Evolutionary conservation across 345 rosid species (phyloP), one percentile per base, ranked within the genome.

Genomic region (Populus pruinosa): DNA sequence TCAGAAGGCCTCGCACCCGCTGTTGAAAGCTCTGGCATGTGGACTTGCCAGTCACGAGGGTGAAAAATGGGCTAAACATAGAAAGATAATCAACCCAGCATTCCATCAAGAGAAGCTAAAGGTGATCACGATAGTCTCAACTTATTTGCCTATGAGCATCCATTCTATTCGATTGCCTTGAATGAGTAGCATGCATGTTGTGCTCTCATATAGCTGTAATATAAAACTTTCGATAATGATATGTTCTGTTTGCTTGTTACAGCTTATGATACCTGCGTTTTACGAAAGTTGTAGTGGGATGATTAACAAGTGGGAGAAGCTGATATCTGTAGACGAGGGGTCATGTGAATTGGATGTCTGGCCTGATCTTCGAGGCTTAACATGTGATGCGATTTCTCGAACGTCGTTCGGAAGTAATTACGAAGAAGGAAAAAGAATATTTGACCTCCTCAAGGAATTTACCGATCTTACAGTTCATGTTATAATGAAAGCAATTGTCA

Each of bases 391-490:
- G 4, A 89, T 89, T 75, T 83, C 92, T 16, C 67, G 87, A 71
- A 79, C 87, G 6, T 41, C 44, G 2, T 41, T 41, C 2, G 44
- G 44, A 41, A 41, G 44, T 41, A 41, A 41, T 41, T 41, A 87
- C 90, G 75, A 86, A 67, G 87, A 89, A 79, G 92, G 90, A 23
- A 79, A 27, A 61, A 73, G 76, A 36, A 84, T 89, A 39, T 89
- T 84, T 65, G 81, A 84, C 17, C 86, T 85, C 39, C 79, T 82
- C 49, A 78, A 4, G 6, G 84, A 87, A 38, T 85, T 59, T 69
- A 8, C 29, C 31, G 11, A 16, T n/a, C 79, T 79, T 27, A 10
- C 41, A 0, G 10, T 50, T 5, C 71, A 75, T 61, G 73, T 3
- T 33, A 0, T 62, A 3, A 2, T 66, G 9, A 76, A 4, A 50